Percentiles rank a stretch among this genome's conserved stretches.
Evolutionary conservation across 306 rosid genomes (phyloP).

Genomic region (Cicer arietinum): DNA sequence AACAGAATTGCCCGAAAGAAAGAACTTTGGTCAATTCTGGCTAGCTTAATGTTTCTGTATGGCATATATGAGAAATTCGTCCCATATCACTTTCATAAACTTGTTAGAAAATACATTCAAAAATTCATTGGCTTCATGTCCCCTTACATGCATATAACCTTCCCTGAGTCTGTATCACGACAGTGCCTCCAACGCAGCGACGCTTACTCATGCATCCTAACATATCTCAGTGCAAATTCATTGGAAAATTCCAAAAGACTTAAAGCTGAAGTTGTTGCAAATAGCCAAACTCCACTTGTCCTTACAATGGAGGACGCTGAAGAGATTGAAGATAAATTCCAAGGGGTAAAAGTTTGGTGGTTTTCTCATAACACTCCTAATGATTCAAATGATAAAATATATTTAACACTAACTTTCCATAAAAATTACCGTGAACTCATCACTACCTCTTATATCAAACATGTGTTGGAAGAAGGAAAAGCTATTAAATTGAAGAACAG

Average conservation of each 20-base stretch:
- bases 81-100: constrained; percentile 26
- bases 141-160: constrained; percentile 58
- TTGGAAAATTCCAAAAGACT: constrained; percentile 47
- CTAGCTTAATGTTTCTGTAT: constrained; percentile 46
- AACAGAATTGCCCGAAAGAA: background rate
- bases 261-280: constrained; percentile 56
- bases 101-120: background rate
- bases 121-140: constrained; percentile 18
- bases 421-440: constrained; percentile 46
- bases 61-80: constrained; percentile 45
- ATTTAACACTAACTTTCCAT: constrained; percentile 53
- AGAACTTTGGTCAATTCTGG: constrained; percentile 42
- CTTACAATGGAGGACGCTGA: constrained; percentile 60
- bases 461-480: constrained; percentile 43
- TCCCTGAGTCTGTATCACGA: constrained; percentile 42
- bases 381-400: constrained; percentile 45
- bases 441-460: constrained; percentile 44
- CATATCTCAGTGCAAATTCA: constrained; percentile 49
- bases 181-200: constrained; percentile 42
- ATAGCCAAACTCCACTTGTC: constrained; percentile 45
- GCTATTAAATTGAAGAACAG: constrained; percentile 36
- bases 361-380: background rate
- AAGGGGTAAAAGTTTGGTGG: constrained; percentile 63
- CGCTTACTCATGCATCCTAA: constrained; percentile 46
- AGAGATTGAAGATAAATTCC: constrained; percentile 53